Conservation (phyloP, 2,329 filamentous ascomycete species). For the Claviceps maximensis region DNA sequence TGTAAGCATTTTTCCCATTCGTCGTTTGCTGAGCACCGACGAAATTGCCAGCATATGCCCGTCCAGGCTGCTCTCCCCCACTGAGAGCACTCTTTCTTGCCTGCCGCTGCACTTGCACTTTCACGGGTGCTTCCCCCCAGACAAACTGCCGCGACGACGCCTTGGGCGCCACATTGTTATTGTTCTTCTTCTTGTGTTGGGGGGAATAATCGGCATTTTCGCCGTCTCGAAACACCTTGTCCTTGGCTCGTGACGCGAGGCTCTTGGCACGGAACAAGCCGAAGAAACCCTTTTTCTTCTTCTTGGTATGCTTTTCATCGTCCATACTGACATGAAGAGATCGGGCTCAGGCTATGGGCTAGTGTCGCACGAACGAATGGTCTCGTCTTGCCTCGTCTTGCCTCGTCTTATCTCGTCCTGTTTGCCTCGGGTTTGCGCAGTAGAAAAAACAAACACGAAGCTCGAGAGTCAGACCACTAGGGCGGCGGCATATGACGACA, state of each 20-base stretch:
- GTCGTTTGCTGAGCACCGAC: not conserved
- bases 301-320: conserved; percentile 15
- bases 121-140: not conserved
- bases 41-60: not conserved
- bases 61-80: not conserved
- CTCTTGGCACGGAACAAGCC: conserved; percentile 36
- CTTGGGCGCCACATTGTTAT: not conserved
- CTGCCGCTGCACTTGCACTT: not conserved
- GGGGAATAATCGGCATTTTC: not conserved
- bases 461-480: no score
- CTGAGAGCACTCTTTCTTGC: not conserved
- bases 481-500: no score
- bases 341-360: not conserved
- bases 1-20: not conserved
- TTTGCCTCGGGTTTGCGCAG: no score
- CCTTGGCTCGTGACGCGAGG: conserved; percentile 15
- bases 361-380: not conserved
- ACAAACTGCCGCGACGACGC: not conserved
- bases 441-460: no score
- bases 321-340: conserved; percentile 18
- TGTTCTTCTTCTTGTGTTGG: not conserved
- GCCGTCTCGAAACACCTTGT: conserved; percentile 4
- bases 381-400: no score
- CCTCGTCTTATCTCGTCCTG: no score
- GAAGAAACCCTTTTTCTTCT: conserved; percentile 33